Evolutionary conservation across 768 basidiomycete species (phyloP).

Genomic region (Boletus sp.): DNA sequence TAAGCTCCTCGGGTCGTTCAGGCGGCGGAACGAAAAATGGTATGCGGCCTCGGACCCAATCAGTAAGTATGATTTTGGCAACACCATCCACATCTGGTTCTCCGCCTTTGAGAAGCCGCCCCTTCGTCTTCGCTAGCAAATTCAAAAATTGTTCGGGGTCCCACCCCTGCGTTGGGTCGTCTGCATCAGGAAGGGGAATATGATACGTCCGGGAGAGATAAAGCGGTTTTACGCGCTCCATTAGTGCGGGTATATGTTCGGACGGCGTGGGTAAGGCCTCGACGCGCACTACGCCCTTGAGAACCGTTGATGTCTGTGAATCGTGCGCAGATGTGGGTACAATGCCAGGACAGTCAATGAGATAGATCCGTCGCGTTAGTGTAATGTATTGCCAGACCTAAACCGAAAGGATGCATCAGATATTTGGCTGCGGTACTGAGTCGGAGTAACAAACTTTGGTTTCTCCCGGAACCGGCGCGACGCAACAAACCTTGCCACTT

Average conservation of each 20-base stretch:
- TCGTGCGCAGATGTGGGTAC: constrained; percentile 93
- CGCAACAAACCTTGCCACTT: constrained; percentile 94
- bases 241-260: constrained; percentile 85
- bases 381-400: constrained; percentile 99
- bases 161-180: constrained; percentile 55
- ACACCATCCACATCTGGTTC: constrained; percentile 92
- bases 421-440: neutral
- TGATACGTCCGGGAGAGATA: constrained; percentile 87
- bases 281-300: constrained; percentile 96
- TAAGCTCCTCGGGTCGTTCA: constrained; percentile 70
- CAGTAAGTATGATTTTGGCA: constrained; percentile 91
- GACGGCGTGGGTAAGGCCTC: constrained; percentile 91
- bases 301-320: constrained; percentile 83
- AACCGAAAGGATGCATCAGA: neutral
- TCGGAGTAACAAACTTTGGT: constrained; percentile 59
- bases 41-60: constrained; percentile 96
- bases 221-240: constrained; percentile 88
- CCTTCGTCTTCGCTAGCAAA: constrained; percentile 84
- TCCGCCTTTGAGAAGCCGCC: constrained; percentile 88
- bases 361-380: constrained; percentile 91
- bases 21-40: constrained; percentile 96
- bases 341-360: constrained; percentile 98
- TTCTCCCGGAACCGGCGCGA: constrained; percentile 96
- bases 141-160: constrained; percentile 77
- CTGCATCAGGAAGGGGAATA: constrained; percentile 58